Percentiles rank a stretch among this genome's conserved stretches.
Conservation (phyloP, 2,329 filamentous ascomycete species). For the Colletotrichum musae region DNA sequence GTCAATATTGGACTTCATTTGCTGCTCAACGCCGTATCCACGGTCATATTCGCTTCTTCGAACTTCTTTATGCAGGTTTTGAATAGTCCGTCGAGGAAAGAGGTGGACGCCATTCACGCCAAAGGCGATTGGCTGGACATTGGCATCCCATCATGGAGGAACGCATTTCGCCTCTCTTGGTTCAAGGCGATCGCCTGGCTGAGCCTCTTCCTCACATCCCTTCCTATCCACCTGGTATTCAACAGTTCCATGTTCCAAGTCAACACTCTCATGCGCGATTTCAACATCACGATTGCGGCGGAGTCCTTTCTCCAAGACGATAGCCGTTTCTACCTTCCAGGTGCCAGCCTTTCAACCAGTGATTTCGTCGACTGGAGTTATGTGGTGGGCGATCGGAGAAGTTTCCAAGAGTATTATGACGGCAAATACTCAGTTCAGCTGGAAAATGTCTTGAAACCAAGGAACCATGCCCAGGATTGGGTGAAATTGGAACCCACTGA, state of each 20-base stretch:
- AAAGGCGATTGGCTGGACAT: slow-evolving; percentile 59
- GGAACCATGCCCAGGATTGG: neutral
- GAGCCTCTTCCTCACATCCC: slow-evolving; percentile 42
- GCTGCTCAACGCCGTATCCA: slow-evolving; percentile 57
- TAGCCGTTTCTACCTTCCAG: slow-evolving; percentile 15
- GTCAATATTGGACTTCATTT: slow-evolving; percentile 53
- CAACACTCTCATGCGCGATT: slow-evolving; percentile 28
- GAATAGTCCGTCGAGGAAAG: slow-evolving; percentile 30
- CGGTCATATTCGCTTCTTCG: slow-evolving; percentile 33
- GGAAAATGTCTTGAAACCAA: neutral
- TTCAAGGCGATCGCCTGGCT: slow-evolving; percentile 44
- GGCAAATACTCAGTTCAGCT: neutral
- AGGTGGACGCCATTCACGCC: slow-evolving; percentile 59
- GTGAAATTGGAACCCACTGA: neutral
- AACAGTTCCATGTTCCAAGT: slow-evolving; percentile 41
- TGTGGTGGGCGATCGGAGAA: neutral
- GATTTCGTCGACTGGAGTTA: too few relatives aligned
- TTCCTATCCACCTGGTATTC: slow-evolving; percentile 48
- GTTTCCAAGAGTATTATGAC: neutral
- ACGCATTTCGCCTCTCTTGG: slow-evolving; percentile 44
- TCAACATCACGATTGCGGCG: slow-evolving; percentile 38
- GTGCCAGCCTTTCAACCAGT: slow-evolving; percentile 8
- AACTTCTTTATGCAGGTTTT: slow-evolving; percentile 44
- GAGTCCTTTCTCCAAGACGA: slow-evolving; percentile 32
- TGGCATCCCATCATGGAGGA: slow-evolving; percentile 58